phyloP scores from a whole-genome alignment of 2,329 filamentous ascomycete species.

The Ilyonectria mors-panacis region DNA sequence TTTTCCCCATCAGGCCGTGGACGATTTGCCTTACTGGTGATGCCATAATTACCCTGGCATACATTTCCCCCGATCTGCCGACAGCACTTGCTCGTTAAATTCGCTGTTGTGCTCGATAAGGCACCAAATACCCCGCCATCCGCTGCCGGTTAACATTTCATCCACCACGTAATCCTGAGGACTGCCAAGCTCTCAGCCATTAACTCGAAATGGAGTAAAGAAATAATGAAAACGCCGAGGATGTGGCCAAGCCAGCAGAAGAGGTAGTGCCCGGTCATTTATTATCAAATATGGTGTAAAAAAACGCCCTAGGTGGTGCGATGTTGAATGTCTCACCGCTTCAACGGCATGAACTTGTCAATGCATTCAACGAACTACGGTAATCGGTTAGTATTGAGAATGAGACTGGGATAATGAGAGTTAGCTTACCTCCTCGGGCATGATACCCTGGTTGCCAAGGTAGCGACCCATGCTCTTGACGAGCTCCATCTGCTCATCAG shows the following conservation, averaged over 20 bases:
- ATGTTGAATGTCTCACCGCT: slow-evolving; percentile 38
- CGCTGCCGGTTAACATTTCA: slow-evolving; percentile 34
- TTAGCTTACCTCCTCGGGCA: slow-evolving; percentile 52
- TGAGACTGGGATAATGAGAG: background rate
- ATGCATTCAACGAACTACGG: slow-evolving; percentile 47
- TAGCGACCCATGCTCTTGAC: slow-evolving; percentile 76
- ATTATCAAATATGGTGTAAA: slow-evolving; percentile 37
- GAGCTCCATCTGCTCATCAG: slow-evolving; percentile 91
- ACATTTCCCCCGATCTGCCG: slow-evolving; percentile 20
- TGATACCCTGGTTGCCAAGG: slow-evolving; percentile 73
- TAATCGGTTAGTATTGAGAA: background rate
- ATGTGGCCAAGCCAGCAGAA: slow-evolving; percentile 32
- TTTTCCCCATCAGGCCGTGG: slow-evolving; percentile 22
- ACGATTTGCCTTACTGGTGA: slow-evolving; percentile 21
- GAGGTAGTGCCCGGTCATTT: slow-evolving; percentile 27
- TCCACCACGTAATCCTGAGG: slow-evolving; percentile 19
- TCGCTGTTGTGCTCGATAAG: slow-evolving; percentile 29
- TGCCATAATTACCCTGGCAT: slow-evolving; percentile 22
- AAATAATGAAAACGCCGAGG: slow-evolving; percentile 37
- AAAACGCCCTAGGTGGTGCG: slow-evolving; percentile 15
- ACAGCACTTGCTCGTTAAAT: slow-evolving; percentile 39
- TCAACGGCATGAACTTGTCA: slow-evolving; percentile 43
- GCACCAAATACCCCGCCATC: slow-evolving; percentile 21
- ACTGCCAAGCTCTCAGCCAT: slow-evolving; percentile 11
- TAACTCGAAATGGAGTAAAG: slow-evolving; percentile 19